A percentile compares a stretch with the other conserved stretches of the same genome.
Conservation (phyloP, 139 green algal genomes). For the Edaphochlamys debaryana region DNA sequence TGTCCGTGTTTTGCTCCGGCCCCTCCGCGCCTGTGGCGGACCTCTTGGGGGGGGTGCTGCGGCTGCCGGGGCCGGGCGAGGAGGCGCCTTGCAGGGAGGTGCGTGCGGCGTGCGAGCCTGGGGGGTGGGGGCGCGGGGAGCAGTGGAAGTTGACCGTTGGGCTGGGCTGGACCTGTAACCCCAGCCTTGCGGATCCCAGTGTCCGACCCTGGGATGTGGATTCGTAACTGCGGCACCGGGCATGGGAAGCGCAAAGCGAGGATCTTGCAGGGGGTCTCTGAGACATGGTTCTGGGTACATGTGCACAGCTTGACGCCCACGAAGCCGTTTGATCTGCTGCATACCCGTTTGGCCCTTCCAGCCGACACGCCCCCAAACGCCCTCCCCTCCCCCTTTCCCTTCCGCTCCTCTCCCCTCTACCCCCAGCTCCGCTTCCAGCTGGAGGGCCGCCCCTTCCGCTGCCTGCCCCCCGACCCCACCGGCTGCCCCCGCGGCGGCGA, state of each 20-base stretch:
- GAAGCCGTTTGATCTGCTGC: too few species aligned
- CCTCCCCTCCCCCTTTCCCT: background rate
- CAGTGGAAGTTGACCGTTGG: too few species aligned
- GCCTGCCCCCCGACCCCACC: background rate
- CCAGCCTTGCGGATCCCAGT: too few species aligned
- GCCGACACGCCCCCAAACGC: background rate
- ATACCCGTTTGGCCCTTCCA: too few species aligned
- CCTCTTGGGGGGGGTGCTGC: slow-evolving; percentile 37
- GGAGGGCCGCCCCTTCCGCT: slow-evolving; percentile 5
- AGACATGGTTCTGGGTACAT: background rate
- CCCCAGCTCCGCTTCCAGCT: slow-evolving; percentile 45
- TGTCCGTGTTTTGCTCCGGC: slow-evolving; percentile 43
- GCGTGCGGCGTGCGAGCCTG: background rate
- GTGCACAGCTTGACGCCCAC: background rate
- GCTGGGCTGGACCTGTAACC: too few species aligned
- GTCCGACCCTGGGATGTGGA: too few species aligned
- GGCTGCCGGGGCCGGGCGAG: slow-evolving; percentile 7
- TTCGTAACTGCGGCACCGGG: too few species aligned
- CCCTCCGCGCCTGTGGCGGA: slow-evolving; percentile 39
- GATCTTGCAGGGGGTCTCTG: too few species aligned
- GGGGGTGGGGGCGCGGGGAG: too few species aligned
- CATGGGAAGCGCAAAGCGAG: too few species aligned
- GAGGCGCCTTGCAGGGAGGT: background rate
- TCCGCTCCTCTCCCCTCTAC: too few species aligned
- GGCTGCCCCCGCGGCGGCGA: slow-evolving; percentile 40